Evolutionary conservation across 2,329 filamentous ascomycete genomes (phyloP).

Genomic region (Penicillium sp.): DNA sequence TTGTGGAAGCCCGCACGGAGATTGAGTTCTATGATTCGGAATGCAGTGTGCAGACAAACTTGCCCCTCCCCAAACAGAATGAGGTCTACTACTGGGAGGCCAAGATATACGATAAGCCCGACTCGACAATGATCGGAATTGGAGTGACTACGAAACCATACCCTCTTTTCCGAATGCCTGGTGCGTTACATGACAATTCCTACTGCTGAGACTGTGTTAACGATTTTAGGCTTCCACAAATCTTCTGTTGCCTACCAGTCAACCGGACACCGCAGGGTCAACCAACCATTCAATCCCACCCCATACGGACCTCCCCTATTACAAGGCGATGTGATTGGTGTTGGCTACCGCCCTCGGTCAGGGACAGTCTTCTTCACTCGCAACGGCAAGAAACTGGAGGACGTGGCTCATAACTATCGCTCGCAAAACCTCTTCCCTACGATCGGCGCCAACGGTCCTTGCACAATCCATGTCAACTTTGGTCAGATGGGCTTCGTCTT

Average conservation of each 20-base stretch:
- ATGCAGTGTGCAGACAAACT: conserved; percentile 94
- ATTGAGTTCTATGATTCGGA: conserved; percentile 99
- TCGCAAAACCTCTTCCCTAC: conserved; percentile 97
- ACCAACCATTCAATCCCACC: conserved; percentile 83
- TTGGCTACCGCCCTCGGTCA: conserved; percentile 91
- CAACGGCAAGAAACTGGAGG: conserved; percentile 95
- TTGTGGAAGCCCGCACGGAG: conserved; percentile 93
- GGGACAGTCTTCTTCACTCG: conserved; percentile 97
- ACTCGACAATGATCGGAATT: conserved; percentile 81
- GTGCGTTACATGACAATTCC: conserved; percentile 56
- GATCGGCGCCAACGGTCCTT: conserved; percentile 92
- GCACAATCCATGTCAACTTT: conserved; percentile 93
- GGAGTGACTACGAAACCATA: conserved; percentile 97
- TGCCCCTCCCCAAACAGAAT: conserved; percentile 97
- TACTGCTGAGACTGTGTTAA: conserved; percentile 8
- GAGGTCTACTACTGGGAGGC: conserved; percentile 99
- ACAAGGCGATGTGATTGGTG: conserved; percentile 93
- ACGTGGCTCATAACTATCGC: conserved; percentile 90
- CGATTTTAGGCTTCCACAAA: conserved; percentile 75
- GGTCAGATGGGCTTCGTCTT: conserved; percentile 98
- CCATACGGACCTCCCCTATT: conserved; percentile 81
- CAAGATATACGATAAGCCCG: conserved; percentile 97
- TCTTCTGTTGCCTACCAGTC: conserved; percentile 91
- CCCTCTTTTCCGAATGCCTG: conserved; percentile 88
- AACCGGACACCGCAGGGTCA: conserved; percentile 80